Evolutionary conservation across 2,329 filamentous ascomycete genomes (phyloP), one percentile per base, ranked within the genome.

Genomic region (Chlorencoelia australis): DNA sequence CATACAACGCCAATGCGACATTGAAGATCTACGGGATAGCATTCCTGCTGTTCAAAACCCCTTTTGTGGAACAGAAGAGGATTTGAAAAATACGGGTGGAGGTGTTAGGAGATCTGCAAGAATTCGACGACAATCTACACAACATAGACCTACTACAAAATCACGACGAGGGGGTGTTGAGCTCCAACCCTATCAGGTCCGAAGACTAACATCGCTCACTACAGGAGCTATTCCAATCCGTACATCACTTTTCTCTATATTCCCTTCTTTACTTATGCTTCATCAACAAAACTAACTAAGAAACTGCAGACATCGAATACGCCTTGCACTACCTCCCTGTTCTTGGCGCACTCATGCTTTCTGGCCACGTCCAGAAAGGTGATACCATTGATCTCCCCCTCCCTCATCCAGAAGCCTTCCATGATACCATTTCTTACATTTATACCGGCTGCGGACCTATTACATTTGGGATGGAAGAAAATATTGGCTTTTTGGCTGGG

Each of bases 361-460:
- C 70, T 0, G 64, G 68, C 4, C 61, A 69, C 46, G 61, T 77
- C 15, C 56, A 57, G 10, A 60, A 62, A 16, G 67, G 70, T 18
- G 73, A 77, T 46, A 58, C 60, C 2, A 60, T 79, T 34, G 71
- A 77, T 44, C 57, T 79, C 7, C 73, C 73, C 0, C 45, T 79
- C 37, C 74, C 74, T 1, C 61, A 68, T 39, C 73, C 74, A 1
- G 64, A 66, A 33, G 66, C 60, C 6, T 79, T 74, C 74, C 49
- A 53, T 2, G 64, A 70, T 36, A 75, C 73, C 0, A 58, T 74
- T n/a, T 57, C 60, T 4, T 69, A 71, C 46, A 60, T 73, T 17
- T 77, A 76, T 49, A 72, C 67, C 0, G 68, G 68, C 22, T 57
- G 64, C 35, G 63, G 62, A 9, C 58, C 62, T 30, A 39, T 67